Percentiles rank a stretch among this genome's conserved stretches.
phyloP scores from a whole-genome alignment of 2,329 filamentous ascomycete species.

The Hypoxylon sp. region DNA sequence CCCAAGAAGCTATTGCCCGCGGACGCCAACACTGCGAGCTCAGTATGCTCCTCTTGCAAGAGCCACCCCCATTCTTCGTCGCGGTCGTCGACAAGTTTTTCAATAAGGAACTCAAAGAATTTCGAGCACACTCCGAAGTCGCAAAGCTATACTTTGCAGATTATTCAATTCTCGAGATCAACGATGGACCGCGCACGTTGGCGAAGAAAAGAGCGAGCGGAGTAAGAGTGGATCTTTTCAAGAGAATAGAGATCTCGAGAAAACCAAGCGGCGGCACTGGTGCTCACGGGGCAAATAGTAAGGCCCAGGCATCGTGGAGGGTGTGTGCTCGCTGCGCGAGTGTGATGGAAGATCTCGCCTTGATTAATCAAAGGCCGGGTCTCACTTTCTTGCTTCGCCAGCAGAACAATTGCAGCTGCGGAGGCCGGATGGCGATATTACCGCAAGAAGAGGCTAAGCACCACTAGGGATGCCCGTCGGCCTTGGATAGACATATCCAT shows the following conservation, averaged over 20 bases:
- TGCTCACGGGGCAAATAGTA: background rate
- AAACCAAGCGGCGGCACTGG: background rate
- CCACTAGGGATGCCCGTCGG: background rate
- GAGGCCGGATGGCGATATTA: conserved; percentile 67
- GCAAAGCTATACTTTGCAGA: conserved; percentile 81
- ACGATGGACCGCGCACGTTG: conserved; percentile 68
- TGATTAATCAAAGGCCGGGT: conserved; percentile 61
- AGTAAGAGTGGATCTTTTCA: conserved; percentile 70
- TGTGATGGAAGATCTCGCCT: conserved; percentile 73
- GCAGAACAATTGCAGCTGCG: conserved; percentile 69
- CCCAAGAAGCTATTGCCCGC: conserved; percentile 59
- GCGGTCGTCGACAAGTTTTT: conserved; percentile 77
- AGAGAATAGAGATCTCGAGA: conserved; percentile 70
- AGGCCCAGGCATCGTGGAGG: conserved; percentile 56
- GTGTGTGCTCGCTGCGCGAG: conserved; percentile 73
- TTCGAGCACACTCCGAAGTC: conserved; percentile 74
- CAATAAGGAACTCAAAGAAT: conserved; percentile 68
- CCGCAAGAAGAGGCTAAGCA: conserved; percentile 36
- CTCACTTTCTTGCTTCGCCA: conserved; percentile 69
- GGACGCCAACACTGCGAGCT: conserved; percentile 67
- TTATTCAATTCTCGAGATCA: conserved; percentile 77
- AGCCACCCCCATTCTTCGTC: conserved; percentile 64
- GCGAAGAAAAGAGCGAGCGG: conserved; percentile 57
- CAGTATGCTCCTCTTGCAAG: conserved; percentile 65
- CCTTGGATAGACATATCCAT: background rate